Percentiles rank a stretch among this genome's conserved stretches.
These are phyloP conservation scores for Coprinopsis cinerea DNA, from an alignment of 768 basidiomycete species.

Conservation along the genomic window DNA sequence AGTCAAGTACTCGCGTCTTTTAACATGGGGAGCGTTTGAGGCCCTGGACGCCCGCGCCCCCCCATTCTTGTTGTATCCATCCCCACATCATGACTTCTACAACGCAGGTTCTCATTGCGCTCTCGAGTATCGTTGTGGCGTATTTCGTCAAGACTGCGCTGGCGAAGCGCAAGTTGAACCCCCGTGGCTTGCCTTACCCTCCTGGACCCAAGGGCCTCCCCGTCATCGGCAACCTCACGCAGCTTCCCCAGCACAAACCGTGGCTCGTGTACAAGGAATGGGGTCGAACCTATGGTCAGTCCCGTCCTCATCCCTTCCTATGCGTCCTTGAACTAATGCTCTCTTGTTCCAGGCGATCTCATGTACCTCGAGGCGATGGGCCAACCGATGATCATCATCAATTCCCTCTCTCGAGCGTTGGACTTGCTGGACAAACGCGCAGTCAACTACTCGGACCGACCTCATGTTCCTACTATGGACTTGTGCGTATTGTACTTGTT, in stretches of 20 bases:
- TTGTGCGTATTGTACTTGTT: not conserved
- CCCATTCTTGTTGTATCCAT: too few relatives aligned
- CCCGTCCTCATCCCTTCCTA: not conserved
- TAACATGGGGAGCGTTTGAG: too few relatives aligned
- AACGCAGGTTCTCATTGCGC: not conserved
- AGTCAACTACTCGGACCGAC: constrained; percentile 14
- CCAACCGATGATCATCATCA: constrained; percentile 12
- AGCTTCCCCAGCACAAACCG: constrained; percentile 5
- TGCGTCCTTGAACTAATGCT: not conserved
- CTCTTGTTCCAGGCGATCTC: constrained; percentile 12
- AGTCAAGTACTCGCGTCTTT: too few relatives aligned
- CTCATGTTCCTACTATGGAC: constrained; percentile 4
- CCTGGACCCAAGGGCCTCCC: constrained; percentile 15
- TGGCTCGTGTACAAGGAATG: constrained; percentile 12
- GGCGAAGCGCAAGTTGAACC: not conserved
- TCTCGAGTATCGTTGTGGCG: not conserved
- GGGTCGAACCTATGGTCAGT: constrained; percentile 11
- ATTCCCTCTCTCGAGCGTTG: not conserved
- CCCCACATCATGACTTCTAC: too few relatives aligned
- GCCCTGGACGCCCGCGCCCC: too few relatives aligned
- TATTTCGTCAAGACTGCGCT: not conserved
- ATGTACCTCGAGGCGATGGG: constrained; percentile 11
- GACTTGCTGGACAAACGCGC: constrained; percentile 17
- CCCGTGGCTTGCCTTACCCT: constrained; percentile 8
- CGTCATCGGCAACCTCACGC: constrained; percentile 10